These are phyloP conservation scores for Allantophomopsis lycopodina DNA, from an alignment of 2,329 filamentous ascomycete species.

Conservation along the genomic window DNA sequence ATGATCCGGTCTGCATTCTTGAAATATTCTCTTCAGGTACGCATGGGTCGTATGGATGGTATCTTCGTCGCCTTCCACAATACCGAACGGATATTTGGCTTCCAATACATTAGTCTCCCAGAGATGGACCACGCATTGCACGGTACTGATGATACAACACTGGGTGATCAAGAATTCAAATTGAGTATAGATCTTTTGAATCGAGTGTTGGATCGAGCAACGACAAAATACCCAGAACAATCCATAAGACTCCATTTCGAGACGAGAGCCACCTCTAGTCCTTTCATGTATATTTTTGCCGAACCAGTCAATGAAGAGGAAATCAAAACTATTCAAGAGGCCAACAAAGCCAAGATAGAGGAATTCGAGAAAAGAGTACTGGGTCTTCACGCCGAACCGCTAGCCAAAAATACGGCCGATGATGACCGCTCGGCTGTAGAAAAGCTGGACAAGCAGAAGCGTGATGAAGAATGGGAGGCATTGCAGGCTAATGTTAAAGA, in stretches of 20 bases:
- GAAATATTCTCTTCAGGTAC: slow-evolving; percentile 92
- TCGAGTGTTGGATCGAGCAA: slow-evolving; percentile 63
- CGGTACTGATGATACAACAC: slow-evolving; percentile 46
- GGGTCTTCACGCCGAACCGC: slow-evolving; percentile 25
- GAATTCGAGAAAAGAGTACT: slow-evolving; percentile 53
- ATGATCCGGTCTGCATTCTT: slow-evolving; percentile 92
- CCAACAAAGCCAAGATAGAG: slow-evolving; percentile 48
- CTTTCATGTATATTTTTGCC: slow-evolving; percentile 81
- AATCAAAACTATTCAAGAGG: slow-evolving; percentile 60
- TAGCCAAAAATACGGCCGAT: neutral
- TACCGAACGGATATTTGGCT: slow-evolving; percentile 87
- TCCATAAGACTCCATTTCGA: slow-evolving; percentile 76
- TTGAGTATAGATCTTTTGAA: slow-evolving; percentile 70
- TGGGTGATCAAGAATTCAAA: slow-evolving; percentile 80
- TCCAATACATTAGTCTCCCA: slow-evolving; percentile 76
- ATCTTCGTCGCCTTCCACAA: slow-evolving; percentile 98
- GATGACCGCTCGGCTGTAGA: slow-evolving; percentile 7
- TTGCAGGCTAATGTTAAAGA: slow-evolving; percentile 19
- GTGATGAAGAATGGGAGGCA: slow-evolving; percentile 14
- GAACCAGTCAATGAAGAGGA: slow-evolving; percentile 66
- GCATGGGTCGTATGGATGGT: slow-evolving; percentile 96
- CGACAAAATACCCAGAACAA: slow-evolving; percentile 57
- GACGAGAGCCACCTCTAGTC: slow-evolving; percentile 40
- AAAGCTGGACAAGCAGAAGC: slow-evolving; percentile 3
- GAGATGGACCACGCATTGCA: slow-evolving; percentile 93